These are phyloP conservation scores for Papiliotrema laurentii DNA, from an alignment of 1,284 basidiomycete genomes.

Conservation along the genomic window DNA sequence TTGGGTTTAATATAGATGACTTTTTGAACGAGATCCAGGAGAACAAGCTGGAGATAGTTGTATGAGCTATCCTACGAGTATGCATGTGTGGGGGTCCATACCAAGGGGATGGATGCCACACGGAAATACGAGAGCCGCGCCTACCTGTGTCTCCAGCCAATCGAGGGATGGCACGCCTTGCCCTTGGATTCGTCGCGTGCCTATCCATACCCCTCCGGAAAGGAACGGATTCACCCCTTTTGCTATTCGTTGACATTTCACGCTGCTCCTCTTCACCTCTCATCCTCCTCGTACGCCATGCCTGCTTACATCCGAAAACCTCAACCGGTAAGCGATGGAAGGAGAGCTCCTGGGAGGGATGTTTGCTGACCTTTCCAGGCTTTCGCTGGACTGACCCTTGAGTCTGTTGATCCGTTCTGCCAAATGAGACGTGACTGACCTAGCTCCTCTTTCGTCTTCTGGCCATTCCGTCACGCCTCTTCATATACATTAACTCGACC, in stretches of 20 bases:
- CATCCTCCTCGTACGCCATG: constrained; percentile 5
- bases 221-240: too few relatives aligned
- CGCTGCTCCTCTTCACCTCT: not conserved
- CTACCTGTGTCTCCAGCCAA: too few relatives aligned
- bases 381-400: constrained; percentile 29
- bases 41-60: not conserved
- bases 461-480: not conserved
- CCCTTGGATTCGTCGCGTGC: too few relatives aligned
- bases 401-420: constrained; percentile 18
- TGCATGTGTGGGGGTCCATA: too few relatives aligned
- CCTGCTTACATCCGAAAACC: constrained; percentile 15
- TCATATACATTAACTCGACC: not conserved
- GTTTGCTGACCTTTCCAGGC: constrained; percentile 19
- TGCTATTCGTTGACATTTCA: too few relatives aligned
- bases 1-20: constrained; percentile 4
- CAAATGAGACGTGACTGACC: not conserved
- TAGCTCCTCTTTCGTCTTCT: not conserved
- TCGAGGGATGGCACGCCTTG: too few relatives aligned
- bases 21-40: constrained; percentile 4
- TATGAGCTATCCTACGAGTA: too few relatives aligned
- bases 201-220: too few relatives aligned
- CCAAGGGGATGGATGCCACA: too few relatives aligned
- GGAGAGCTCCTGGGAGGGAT: not conserved
- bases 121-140: too few relatives aligned
- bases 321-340: constrained; percentile 15